Evolutionary conservation across 2,329 filamentous ascomycete species (phyloP).

Genomic region (Fusarium sp.): DNA sequence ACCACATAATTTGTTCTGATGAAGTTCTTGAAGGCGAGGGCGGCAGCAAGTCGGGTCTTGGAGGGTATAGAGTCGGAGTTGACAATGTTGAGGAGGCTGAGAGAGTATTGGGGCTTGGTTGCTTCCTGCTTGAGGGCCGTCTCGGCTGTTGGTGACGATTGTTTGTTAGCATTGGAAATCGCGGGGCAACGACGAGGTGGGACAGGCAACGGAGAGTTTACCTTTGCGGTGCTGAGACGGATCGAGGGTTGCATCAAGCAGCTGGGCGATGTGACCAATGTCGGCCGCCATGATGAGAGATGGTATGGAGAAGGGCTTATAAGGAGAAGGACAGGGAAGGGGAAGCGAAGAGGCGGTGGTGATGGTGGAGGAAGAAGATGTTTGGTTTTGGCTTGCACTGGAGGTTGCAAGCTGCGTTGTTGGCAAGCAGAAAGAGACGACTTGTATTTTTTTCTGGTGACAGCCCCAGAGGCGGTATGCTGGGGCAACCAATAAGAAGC

Average conservation of each 20-base stretch:
- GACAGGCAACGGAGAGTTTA: slow-evolving; percentile 53
- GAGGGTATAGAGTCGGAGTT: slow-evolving; percentile 76
- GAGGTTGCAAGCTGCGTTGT: slow-evolving; percentile 32
- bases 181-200: slow-evolving; percentile 42
- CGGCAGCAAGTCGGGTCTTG: slow-evolving; percentile 86
- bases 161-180: slow-evolving; percentile 50
- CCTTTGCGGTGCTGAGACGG: slow-evolving; percentile 90
- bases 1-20: slow-evolving; percentile 92
- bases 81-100: slow-evolving; percentile 90
- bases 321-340: slow-evolving; percentile 19
- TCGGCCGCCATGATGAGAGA: slow-evolving; percentile 64
- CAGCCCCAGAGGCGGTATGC: slow-evolving; percentile 15
- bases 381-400: slow-evolving; percentile 18
- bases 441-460: slow-evolving; percentile 28
- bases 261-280: slow-evolving; percentile 74
- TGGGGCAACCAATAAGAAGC: slow-evolving; percentile 16
- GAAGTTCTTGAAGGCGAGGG: slow-evolving; percentile 98
- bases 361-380: slow-evolving; percentile 28
- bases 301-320: slow-evolving; percentile 10
- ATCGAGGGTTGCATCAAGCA: slow-evolving; percentile 92
- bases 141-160: slow-evolving; percentile 72
- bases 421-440: slow-evolving; percentile 25
- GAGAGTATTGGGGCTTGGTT: slow-evolving; percentile 85
- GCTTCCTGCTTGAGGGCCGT: slow-evolving; percentile 81
- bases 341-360: slow-evolving; percentile 34